phyloP scores from a whole-genome alignment of 108 stramenopile species.

The Nitzschia inconspicua region DNA sequence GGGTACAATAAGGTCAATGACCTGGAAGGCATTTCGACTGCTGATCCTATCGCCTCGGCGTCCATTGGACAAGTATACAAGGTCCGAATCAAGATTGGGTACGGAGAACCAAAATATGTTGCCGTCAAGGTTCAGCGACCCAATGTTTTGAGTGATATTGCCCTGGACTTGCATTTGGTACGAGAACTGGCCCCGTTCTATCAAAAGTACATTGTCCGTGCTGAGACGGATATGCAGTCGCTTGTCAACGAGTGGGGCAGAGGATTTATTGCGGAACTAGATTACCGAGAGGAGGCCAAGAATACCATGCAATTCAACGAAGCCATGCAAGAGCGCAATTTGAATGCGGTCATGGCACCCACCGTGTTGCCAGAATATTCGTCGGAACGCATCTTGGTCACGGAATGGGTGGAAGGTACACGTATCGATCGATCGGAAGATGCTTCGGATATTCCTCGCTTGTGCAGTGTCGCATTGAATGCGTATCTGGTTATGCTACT shows the following conservation, averaged over 20 bases:
- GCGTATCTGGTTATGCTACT: slow-evolving; percentile 67
- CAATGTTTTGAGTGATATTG: slow-evolving; percentile 60
- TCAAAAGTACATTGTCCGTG: slow-evolving; percentile 25
- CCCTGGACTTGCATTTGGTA: slow-evolving; percentile 75
- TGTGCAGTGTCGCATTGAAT: slow-evolving; percentile 74
- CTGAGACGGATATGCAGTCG: slow-evolving; percentile 49
- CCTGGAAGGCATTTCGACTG: slow-evolving; percentile 22
- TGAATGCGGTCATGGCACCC: slow-evolving; percentile 55
- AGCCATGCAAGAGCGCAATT: slow-evolving; percentile 45
- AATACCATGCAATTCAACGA: slow-evolving; percentile 53
- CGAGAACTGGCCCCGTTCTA: slow-evolving; percentile 44
- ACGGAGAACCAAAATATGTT: slow-evolving; percentile 25
- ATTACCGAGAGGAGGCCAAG: slow-evolving; percentile 72
- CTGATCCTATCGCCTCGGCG: slow-evolving; percentile 74
- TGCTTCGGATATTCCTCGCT: slow-evolving; percentile 44
- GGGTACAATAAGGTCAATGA: slow-evolving; percentile 8
- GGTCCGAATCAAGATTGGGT: slow-evolving; percentile 34
- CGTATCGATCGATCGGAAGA: slow-evolving; percentile 44
- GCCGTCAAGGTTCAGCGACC: slow-evolving; percentile 90
- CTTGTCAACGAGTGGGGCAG: slow-evolving; percentile 80
- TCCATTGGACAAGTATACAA: slow-evolving; percentile 87
- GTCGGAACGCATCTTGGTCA: slow-evolving; percentile 62
- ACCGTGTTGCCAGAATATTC: slow-evolving; percentile 47
- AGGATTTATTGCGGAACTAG: slow-evolving; percentile 83
- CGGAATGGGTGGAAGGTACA: slow-evolving; percentile 81